phyloP scores from a whole-genome alignment of 352 stramenopile species.

The Phytophthora melonis region DNA sequence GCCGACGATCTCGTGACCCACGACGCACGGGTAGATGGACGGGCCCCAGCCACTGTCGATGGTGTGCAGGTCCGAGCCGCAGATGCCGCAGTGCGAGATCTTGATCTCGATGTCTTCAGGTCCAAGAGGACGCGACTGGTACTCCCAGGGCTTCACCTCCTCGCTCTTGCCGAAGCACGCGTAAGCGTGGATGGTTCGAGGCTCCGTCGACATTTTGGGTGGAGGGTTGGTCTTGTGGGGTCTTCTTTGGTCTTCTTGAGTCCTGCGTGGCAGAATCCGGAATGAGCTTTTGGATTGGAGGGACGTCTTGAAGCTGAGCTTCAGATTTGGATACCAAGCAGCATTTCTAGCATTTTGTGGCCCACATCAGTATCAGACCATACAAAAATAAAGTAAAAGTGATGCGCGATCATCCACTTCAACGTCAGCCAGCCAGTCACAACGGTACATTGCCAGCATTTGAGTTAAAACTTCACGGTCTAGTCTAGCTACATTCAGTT shows the following conservation, averaged over 20 bases:
- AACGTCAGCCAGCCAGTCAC: not conserved
- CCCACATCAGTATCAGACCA: not conserved
- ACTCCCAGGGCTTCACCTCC: conserved; percentile 50
- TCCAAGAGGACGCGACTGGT: conserved; percentile 53
- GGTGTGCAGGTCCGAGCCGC: conserved; percentile 59
- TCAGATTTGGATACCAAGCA: not conserved
- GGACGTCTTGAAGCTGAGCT: not conserved
- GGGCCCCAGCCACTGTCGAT: conserved; percentile 58
- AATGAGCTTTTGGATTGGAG: not conserved
- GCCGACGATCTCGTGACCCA: conserved; percentile 50
- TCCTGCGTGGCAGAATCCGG: not conserved
- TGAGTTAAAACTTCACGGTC: too few relatives aligned
- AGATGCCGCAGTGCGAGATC: conserved; percentile 36
- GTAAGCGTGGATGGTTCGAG: conserved; percentile 56
- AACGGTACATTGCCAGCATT: too few relatives aligned
- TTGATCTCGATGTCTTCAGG: conserved; percentile 61
- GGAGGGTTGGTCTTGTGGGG: not conserved
- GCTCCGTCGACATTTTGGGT: conserved; percentile 21
- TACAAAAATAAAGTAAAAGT: not conserved
- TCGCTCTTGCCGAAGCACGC: conserved; percentile 47
- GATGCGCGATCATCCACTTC: not conserved
- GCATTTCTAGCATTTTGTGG: not conserved
- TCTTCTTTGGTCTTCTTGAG: not conserved
- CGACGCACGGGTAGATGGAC: conserved; percentile 54
- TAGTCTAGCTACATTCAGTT: conserved; percentile 24